phyloP scores from a whole-genome alignment of 1,139 yeast species.

The Kluyveromyces sp. region DNA sequence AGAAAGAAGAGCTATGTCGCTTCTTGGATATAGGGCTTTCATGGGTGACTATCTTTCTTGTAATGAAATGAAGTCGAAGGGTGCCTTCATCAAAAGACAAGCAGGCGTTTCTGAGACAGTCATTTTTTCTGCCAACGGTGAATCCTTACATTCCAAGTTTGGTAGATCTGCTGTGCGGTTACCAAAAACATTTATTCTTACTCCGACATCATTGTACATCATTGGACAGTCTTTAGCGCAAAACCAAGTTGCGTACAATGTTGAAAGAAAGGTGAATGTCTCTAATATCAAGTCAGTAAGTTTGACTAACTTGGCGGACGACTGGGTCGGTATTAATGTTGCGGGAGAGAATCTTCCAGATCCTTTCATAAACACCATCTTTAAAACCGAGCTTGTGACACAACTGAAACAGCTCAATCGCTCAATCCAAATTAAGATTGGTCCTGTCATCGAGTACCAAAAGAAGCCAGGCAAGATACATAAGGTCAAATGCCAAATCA shows the following conservation, averaged over 20 bases:
- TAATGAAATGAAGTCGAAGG: constrained; percentile 64
- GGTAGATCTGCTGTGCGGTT: constrained; percentile 86
- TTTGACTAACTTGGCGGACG: constrained; percentile 75
- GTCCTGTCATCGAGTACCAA: constrained; percentile 69
- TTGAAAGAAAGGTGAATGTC: constrained; percentile 60
- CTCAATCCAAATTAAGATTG: constrained; percentile 57
- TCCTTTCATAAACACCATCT: constrained; percentile 66
- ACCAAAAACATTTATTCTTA: constrained; percentile 65
- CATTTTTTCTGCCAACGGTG: constrained; percentile 78
- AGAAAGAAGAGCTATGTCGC: constrained; percentile 83
- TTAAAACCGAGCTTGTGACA: constrained; percentile 85
- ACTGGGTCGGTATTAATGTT: constrained; percentile 81
- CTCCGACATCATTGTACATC: constrained; percentile 55
- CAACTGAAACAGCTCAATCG: constrained; percentile 61
- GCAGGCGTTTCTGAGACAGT: constrained; percentile 65
- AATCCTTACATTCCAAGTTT: constrained; percentile 72
- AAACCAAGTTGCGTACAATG: constrained; percentile 58
- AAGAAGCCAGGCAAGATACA: constrained; percentile 87
- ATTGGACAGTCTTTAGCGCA: constrained; percentile 69
- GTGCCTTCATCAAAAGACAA: constrained; percentile 60
- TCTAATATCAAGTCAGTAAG: constrained; percentile 56
- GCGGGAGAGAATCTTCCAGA: constrained; percentile 60
- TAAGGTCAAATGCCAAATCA: constrained; percentile 58
- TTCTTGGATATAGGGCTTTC: constrained; percentile 84
- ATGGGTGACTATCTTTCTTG: constrained; percentile 92